Evolutionary conservation across 2,329 filamentous ascomycete species (phyloP).

Genomic region (Colletotrichum cuscutae): DNA sequence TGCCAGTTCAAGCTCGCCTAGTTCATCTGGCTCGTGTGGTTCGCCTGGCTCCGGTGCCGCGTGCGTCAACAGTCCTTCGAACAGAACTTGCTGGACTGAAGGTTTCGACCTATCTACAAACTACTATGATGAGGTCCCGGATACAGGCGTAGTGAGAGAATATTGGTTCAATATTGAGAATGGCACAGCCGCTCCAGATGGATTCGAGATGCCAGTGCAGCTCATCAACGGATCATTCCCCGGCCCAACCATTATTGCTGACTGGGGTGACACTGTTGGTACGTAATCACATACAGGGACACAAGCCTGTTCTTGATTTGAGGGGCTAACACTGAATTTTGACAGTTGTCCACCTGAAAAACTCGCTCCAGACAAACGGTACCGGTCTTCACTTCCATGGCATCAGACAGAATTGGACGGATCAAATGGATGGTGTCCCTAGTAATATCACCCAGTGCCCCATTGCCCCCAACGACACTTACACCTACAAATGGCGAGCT

Average conservation of each 20-base stretch:
- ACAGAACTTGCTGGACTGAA: background rate
- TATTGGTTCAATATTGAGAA: slow-evolving; percentile 9
- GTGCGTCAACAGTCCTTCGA: background rate
- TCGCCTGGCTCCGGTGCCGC: too few species aligned
- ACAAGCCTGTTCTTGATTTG: too few species aligned
- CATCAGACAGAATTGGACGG: slow-evolving; percentile 65
- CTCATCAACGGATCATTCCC: slow-evolving; percentile 66
- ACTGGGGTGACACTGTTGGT: slow-evolving; percentile 59
- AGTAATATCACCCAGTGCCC: slow-evolving; percentile 62
- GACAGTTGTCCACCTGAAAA: slow-evolving; percentile 61
- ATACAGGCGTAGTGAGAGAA: slow-evolving; percentile 1
- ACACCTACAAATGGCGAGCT: slow-evolving; percentile 68
- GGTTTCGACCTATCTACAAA: background rate
- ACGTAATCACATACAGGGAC: too few species aligned
- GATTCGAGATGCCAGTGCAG: too few species aligned
- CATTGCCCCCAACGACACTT: slow-evolving; percentile 58
- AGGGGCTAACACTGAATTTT: too few species aligned
- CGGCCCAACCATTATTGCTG: slow-evolving; percentile 66
- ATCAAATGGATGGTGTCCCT: slow-evolving; percentile 66
- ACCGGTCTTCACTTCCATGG: slow-evolving; percentile 74
- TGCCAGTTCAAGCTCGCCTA: too few species aligned
- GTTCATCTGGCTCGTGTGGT: too few species aligned
- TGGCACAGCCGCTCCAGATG: too few species aligned
- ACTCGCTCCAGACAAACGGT: slow-evolving; percentile 61
- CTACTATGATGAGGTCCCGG: background rate